These are phyloP conservation scores for Umbelopsis sp. DNA, from an alignment of 192 early-diverging fungal genomes.

Conservation along the genomic window DNA sequence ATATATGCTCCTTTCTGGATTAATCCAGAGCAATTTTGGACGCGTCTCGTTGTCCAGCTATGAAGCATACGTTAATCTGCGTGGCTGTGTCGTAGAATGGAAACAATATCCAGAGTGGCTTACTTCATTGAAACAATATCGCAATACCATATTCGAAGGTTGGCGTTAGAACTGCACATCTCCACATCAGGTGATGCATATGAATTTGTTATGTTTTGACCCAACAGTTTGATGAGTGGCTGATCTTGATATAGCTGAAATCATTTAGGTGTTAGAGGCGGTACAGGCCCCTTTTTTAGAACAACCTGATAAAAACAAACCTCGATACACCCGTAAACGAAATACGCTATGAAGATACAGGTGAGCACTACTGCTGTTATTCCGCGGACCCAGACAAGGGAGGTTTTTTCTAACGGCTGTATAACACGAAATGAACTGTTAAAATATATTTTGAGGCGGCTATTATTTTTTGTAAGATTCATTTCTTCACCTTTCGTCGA, in stretches of 20 bases:
- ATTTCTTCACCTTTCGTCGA: slow-evolving; percentile 11
- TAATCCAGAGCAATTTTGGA: background rate
- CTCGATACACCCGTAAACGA: background rate
- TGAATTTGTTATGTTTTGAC: background rate
- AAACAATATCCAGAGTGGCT: background rate
- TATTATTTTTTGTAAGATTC: background rate
- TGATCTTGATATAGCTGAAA: slow-evolving; percentile 18
- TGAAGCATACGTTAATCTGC: background rate
- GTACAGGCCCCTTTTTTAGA: background rate
- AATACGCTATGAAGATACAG: background rate
- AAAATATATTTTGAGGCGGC: background rate
- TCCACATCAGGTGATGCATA: slow-evolving; percentile 25
- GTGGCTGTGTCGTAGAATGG: background rate
- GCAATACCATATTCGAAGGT: slow-evolving; percentile 6
- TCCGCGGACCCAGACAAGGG: slow-evolving; percentile 5
- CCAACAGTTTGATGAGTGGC: slow-evolving; percentile 21
- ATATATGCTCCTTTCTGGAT: background rate
- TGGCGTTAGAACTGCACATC: slow-evolving; percentile 18
- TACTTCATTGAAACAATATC: background rate
- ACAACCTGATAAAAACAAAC: background rate
- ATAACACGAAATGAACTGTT: background rate
- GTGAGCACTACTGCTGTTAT: background rate
- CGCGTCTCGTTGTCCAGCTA: background rate
- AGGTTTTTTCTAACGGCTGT: slow-evolving; percentile 1
- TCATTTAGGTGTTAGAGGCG: background rate